Percentiles rank a stretch among this genome's conserved stretches.
Conservation (phyloP, 225 moss, liverwort and hornwort genomes). For the Marchantia polymorpha region DNA sequence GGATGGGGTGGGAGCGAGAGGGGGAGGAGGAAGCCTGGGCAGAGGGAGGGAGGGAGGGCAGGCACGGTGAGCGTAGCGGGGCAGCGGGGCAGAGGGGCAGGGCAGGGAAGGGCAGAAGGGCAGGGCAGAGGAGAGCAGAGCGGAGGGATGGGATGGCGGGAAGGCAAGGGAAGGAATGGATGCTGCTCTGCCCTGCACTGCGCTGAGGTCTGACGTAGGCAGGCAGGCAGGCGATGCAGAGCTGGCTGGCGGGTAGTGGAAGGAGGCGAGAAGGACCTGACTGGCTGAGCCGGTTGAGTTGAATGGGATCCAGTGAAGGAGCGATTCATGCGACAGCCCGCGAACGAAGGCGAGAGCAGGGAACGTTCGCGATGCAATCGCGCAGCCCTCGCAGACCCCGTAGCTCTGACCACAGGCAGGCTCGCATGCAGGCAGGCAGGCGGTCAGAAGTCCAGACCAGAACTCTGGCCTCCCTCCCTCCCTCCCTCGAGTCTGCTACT, state of each 20-base stretch:
- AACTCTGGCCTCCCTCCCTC: neutral
- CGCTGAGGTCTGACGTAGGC: neutral
- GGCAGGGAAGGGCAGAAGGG: neutral
- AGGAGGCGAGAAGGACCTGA: neutral
- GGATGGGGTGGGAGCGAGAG: neutral
- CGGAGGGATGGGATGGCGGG: neutral
- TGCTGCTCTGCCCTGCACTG: neutral
- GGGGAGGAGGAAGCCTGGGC: neutral
- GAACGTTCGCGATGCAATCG: neutral
- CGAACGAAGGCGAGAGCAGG: neutral
- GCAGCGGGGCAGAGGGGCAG: neutral
- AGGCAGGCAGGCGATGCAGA: neutral
- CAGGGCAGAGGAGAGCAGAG: neutral
- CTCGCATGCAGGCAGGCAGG: neutral
- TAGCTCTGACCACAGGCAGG: neutral
- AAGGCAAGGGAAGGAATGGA: neutral
- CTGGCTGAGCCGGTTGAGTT: neutral
- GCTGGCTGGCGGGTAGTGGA: neutral
- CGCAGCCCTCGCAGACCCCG: neutral
- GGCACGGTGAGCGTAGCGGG: neutral
- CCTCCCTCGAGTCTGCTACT: neutral
- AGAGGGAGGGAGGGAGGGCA: neutral
- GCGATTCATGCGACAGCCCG: neutral
- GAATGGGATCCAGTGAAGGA: conserved; percentile 2
- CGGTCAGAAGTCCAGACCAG: neutral